Evolutionary conservation across 352 stramenopile genomes (phyloP), one percentile per base, ranked within the genome.

Genomic region (Phytopythium cucurbitacearum): DNA sequence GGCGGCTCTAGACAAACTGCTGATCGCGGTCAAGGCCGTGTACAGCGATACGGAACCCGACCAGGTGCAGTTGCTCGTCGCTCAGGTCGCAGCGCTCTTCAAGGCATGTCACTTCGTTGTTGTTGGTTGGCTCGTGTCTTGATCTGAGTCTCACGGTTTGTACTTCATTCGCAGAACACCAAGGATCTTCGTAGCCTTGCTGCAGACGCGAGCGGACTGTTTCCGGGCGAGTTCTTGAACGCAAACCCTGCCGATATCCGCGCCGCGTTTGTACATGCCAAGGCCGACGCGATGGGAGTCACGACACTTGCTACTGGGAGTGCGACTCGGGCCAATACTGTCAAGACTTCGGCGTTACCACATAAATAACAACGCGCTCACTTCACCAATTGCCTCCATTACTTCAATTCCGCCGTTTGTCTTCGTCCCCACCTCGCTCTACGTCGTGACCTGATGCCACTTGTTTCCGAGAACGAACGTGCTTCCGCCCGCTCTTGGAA

Each of bases 171-270:
- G 32, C 39, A 86, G 60, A 94, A 80, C 60, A 87, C 87, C 8
- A 87, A 87, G 40, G 87, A 97, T 48, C 61, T 96, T 32, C 89
- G 86, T 36, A 93, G 89, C 52, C 71, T 96, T 9, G 76, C 79
- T 1, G 86, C 87, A 5, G 80, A 96, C 59, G 85, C 81, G 15
- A 59, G 69, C 10, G 62, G 66, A 11, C 56, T 95, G 34, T 95
- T 96, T 43, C 86, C 87, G 0, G 44, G 54, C 39, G 86, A 97
- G 49, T 92, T 96, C 58, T 62, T 92, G 39, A 85, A 89, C 45
- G 83, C 76, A 0, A 64, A 88, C 33, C 58, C 86, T 40, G 47
- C 48, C 15, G 67, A 84, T 15, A 72, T 95, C 60, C 78, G 73
- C 38, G 53, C 62, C 8, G 70, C 58, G 6, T 95, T 94, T 55